Conservation (phyloP, 768 basidiomycete species). For the Pleurotus tuber-regium region DNA sequence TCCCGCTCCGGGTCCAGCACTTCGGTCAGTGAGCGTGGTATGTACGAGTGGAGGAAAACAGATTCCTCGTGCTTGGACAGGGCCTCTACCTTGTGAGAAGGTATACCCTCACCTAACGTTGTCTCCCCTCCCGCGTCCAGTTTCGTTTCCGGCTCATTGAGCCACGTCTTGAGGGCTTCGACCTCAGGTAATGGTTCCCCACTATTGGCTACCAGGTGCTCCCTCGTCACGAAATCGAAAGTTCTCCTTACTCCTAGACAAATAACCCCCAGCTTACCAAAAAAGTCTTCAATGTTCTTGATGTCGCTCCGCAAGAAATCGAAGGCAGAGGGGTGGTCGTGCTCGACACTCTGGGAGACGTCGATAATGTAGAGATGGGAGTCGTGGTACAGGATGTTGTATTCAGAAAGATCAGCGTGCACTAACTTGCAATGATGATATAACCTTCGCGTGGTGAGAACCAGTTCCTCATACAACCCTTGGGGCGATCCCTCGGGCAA, state of each 20-base stretch:
- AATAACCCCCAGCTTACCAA: slow-evolving; percentile 67
- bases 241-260: slow-evolving; percentile 78
- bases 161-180: slow-evolving; percentile 42
- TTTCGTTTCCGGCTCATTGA: slow-evolving; percentile 31
- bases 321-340: slow-evolving; percentile 94
- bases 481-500: slow-evolving; percentile 46
- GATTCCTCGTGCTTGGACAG: slow-evolving; percentile 71
- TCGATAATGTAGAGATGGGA: slow-evolving; percentile 91
- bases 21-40: slow-evolving; percentile 89
- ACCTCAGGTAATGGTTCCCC: slow-evolving; percentile 26
- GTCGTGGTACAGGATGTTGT: slow-evolving; percentile 90
- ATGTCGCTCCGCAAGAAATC: slow-evolving; percentile 95
- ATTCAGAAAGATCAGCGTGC: slow-evolving; percentile 97
- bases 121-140: slow-evolving; percentile 12
- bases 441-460: slow-evolving; percentile 78
- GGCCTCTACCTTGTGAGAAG: slow-evolving; percentile 16
- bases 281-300: slow-evolving; percentile 92
- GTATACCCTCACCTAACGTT: slow-evolving; percentile 16
- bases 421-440: slow-evolving; percentile 92
- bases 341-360: slow-evolving; percentile 97
- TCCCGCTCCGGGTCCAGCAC: slow-evolving; percentile 95
- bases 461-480: slow-evolving; percentile 72
- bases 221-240: slow-evolving; percentile 86
- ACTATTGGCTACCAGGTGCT: slow-evolving; percentile 30
- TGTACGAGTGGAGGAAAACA: slow-evolving; percentile 88